These are phyloP conservation scores for Ganoderma meredithae DNA, from an alignment of 1,284 basidiomycete species.

Conservation along the genomic window DNA sequence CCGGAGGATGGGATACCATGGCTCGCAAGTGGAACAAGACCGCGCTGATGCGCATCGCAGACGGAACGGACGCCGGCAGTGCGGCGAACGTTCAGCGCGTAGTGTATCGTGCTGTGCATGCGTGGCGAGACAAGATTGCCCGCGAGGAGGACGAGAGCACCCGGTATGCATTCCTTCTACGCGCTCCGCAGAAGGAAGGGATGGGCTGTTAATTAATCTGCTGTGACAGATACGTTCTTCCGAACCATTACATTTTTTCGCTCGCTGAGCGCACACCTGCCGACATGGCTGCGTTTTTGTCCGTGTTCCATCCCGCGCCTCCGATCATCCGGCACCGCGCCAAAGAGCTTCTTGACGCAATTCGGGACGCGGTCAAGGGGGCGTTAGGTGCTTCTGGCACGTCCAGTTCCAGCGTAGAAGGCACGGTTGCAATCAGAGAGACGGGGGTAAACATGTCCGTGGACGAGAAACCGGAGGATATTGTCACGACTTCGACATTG, in stretches of 20 bases:
- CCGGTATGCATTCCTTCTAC: constrained; percentile 54
- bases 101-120: constrained; percentile 81
- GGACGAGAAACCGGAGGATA: background rate
- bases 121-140: constrained; percentile 86
- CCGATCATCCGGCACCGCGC: constrained; percentile 64
- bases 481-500: background rate
- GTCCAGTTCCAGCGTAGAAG: background rate
- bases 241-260: constrained; percentile 75
- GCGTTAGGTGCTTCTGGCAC: constrained; percentile 34
- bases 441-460: constrained; percentile 4
- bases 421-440: constrained; percentile 8
- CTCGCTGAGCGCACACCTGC: constrained; percentile 73
- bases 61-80: constrained; percentile 19
- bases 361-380: constrained; percentile 57
- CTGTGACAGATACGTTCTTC: constrained; percentile 67
- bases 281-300: constrained; percentile 63
- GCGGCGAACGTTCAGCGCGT: constrained; percentile 48
- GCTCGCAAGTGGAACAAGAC: constrained; percentile 84
- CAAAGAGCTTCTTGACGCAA: constrained; percentile 67
- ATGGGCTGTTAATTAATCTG: background rate
- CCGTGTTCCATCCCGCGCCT: constrained; percentile 64
- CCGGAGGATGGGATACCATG: constrained; percentile 78
- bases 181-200: constrained; percentile 16
- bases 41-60: constrained; percentile 48
- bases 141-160: constrained; percentile 90